phyloP scores from a whole-genome alignment of 2,329 filamentous ascomycete genomes.

The Curvularia hawaiiensis region DNA sequence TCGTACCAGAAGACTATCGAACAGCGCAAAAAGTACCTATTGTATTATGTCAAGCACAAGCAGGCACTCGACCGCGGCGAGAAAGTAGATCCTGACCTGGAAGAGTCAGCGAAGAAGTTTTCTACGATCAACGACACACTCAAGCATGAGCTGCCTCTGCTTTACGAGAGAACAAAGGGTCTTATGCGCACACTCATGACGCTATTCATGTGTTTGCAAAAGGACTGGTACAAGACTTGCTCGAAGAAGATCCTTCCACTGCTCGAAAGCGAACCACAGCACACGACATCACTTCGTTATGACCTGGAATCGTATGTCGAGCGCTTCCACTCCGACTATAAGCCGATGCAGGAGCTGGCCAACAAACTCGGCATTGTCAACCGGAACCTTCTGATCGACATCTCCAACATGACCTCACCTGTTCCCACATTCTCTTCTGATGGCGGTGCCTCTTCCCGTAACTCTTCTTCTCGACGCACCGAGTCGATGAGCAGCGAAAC shows the following conservation, averaged over 20 bases:
- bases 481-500: constrained; percentile 49
- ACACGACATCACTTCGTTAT: constrained; percentile 59
- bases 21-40: constrained; percentile 89
- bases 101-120: constrained; percentile 86
- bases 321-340: constrained; percentile 80
- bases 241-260: constrained; percentile 80
- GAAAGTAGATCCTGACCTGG: constrained; percentile 83
- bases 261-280: constrained; percentile 60
- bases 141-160: constrained; percentile 86
- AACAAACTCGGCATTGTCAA: constrained; percentile 78
- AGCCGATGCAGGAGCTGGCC: constrained; percentile 71
- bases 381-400: constrained; percentile 65
- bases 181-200: constrained; percentile 82
- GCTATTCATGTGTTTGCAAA: constrained; percentile 84
- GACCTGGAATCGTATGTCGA: constrained; percentile 75
- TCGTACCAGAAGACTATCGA: constrained; percentile 89
- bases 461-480: constrained; percentile 52
- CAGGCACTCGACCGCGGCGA: constrained; percentile 79
- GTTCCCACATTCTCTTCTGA: constrained; percentile 51
- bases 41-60: constrained; percentile 84
- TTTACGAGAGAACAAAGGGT: constrained; percentile 81
- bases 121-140: constrained; percentile 89
- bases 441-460: constrained; percentile 47
- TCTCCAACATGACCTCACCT: constrained; percentile 64
- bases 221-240: constrained; percentile 82